Percentiles rank a stretch among this genome's conserved stretches.
Conservation (phyloP, 2,329 filamentous ascomycete species). For the Myriosclerotinia curreyana region DNA sequence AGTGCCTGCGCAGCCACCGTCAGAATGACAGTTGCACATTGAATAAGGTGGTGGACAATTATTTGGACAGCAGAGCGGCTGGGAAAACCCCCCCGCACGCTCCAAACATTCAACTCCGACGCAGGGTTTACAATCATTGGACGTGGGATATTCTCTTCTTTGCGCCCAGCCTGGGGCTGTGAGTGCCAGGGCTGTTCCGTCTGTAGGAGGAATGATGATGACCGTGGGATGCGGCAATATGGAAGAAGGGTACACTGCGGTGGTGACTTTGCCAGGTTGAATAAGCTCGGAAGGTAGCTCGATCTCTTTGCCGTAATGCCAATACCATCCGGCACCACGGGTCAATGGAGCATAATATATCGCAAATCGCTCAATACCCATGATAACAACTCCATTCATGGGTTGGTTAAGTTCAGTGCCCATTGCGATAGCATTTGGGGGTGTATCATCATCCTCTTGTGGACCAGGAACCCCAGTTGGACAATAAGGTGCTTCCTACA, state of each 20-base stretch:
- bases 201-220: background rate
- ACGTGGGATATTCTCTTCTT: background rate
- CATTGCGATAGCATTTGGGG: background rate
- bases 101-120: background rate
- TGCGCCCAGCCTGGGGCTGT: too few species aligned
- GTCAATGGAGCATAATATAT: background rate
- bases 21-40: background rate
- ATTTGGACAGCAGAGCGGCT: background rate
- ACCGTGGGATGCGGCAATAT: background rate
- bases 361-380: background rate
- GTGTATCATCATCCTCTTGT: background rate
- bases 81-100: accelerated
- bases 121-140: background rate
- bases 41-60: background rate
- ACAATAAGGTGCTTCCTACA: conserved; percentile 6
- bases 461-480: background rate
- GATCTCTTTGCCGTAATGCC: background rate
- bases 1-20: background rate
- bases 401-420: background rate
- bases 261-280: background rate
- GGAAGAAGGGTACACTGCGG: background rate
- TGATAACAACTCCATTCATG: background rate
- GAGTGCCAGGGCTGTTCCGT: too few species aligned
- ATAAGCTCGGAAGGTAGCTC: background rate
- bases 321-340: background rate